phyloP scores from a whole-genome alignment of 495 filamentous ascomycete genomes.

The Neurospora sp. region DNA sequence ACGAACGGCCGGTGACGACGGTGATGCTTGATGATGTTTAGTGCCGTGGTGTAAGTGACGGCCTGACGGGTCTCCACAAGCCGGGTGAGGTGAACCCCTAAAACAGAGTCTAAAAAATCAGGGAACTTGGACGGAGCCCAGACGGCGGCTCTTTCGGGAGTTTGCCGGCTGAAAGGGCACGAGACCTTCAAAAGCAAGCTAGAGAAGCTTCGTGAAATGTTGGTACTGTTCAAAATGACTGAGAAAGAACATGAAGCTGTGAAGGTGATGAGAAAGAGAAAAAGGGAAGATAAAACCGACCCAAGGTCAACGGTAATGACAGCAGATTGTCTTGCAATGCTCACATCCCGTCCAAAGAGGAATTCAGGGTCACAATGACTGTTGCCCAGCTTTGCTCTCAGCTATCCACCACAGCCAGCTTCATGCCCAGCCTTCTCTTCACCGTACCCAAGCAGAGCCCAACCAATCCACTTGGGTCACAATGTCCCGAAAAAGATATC shows the following conservation, averaged over 20 bases:
- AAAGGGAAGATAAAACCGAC: neutral
- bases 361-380: neutral
- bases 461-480: neutral
- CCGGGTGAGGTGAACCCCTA: neutral
- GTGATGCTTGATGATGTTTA: neutral
- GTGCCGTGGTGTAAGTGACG: neutral
- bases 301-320: neutral
- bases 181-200: neutral
- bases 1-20: neutral
- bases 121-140: neutral
- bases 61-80: neutral
- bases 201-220: neutral
- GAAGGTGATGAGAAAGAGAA: neutral
- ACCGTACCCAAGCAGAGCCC: neutral
- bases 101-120: neutral
- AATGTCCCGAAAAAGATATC: neutral
- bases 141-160: neutral
- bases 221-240: neutral
- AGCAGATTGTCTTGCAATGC: neutral
- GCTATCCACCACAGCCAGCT: neutral
- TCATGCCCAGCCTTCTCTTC: neutral
- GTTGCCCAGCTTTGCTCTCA: neutral
- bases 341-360: neutral
- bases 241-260: neutral
- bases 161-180: neutral